Evolutionary conservation across 1,284 basidiomycete genomes (phyloP).

Genomic region (Pholiota adiposa): DNA sequence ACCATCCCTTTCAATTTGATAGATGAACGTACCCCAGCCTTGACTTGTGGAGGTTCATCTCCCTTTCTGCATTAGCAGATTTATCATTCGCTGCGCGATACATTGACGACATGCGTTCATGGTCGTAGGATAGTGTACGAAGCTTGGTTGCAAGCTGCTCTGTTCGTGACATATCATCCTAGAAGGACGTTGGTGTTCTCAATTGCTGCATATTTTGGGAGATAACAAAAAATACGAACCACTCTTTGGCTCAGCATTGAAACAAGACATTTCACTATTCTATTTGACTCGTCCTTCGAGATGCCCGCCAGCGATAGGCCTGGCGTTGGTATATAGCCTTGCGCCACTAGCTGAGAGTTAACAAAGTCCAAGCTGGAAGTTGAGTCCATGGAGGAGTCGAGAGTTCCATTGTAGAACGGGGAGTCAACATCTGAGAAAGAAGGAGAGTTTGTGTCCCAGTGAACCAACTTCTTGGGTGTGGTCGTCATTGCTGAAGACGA

Average conservation of each 20-base stretch:
- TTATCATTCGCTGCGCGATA: slow-evolving; percentile 58
- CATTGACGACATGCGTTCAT: slow-evolving; percentile 75
- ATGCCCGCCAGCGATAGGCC: slow-evolving; percentile 70
- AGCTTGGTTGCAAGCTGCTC: slow-evolving; percentile 79
- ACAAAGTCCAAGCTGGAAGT: slow-evolving; percentile 69
- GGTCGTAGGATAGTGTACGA: slow-evolving; percentile 81
- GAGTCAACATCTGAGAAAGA: slow-evolving; percentile 46
- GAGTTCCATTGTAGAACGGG: slow-evolving; percentile 43
- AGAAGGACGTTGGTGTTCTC: slow-evolving; percentile 8
- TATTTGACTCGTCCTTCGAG: slow-evolving; percentile 62
- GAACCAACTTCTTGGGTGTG: slow-evolving; percentile 47
- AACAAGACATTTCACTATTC: slow-evolving; percentile 76
- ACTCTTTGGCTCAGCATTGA: slow-evolving; percentile 79
- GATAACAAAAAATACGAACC: slow-evolving; percentile 50
- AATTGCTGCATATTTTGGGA: too few relatives aligned
- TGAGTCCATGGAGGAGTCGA: slow-evolving; percentile 44
- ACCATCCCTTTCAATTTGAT: not conserved
- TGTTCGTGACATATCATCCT: slow-evolving; percentile 83
- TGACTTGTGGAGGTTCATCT: slow-evolving; percentile 74
- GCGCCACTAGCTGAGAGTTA: slow-evolving; percentile 78
- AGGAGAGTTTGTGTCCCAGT: slow-evolving; percentile 46
- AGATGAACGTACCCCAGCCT: slow-evolving; percentile 62
- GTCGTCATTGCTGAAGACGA: slow-evolving; percentile 34
- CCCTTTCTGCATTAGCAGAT: slow-evolving; percentile 73
- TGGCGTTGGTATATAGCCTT: slow-evolving; percentile 73